Percentiles rank a stretch among this genome's conserved stretches.
Conservation (phyloP, 116 monocot species). For the Cymodocea nodosa region DNA sequence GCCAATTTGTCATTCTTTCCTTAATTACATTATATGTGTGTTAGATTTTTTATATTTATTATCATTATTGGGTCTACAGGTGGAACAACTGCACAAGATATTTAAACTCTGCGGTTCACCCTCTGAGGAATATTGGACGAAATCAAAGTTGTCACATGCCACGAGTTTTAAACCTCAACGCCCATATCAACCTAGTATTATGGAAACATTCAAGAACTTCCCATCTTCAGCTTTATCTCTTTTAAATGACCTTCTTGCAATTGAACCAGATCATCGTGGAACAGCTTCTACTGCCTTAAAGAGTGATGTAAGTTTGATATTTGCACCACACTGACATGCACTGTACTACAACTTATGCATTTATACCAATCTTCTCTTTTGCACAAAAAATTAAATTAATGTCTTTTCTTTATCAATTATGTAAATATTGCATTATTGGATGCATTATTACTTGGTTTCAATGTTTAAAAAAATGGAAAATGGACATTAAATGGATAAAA, state of each 20-base stretch:
- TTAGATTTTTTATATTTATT: not conserved
- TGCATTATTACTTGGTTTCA: no score
- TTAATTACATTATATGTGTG: no score
- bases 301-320: constrained; percentile 41
- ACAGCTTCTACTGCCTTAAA: constrained; percentile 61
- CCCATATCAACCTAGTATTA: constrained; percentile 41
- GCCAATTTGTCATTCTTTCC: no score
- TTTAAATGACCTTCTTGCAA: constrained; percentile 51
- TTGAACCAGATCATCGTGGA: constrained; percentile 63
- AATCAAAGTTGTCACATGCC: constrained; percentile 46
- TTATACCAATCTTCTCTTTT: no score
- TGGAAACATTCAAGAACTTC: constrained; percentile 56
- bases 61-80: constrained; percentile 24
- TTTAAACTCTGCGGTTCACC: constrained; percentile 89
- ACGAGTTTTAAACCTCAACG: constrained; percentile 68
- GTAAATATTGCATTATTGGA: no score
- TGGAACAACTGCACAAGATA: constrained; percentile 75
- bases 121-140: constrained; percentile 60
- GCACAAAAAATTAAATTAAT: no score
- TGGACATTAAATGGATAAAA: no score
- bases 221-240: constrained; percentile 50
- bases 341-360: no score
- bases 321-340: not conserved
- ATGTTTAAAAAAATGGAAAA: no score
- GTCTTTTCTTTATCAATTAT: no score